These are phyloP conservation scores for Botryotinia calthae DNA, from an alignment of 2,329 filamentous ascomycete genomes.

Conservation along the genomic window DNA sequence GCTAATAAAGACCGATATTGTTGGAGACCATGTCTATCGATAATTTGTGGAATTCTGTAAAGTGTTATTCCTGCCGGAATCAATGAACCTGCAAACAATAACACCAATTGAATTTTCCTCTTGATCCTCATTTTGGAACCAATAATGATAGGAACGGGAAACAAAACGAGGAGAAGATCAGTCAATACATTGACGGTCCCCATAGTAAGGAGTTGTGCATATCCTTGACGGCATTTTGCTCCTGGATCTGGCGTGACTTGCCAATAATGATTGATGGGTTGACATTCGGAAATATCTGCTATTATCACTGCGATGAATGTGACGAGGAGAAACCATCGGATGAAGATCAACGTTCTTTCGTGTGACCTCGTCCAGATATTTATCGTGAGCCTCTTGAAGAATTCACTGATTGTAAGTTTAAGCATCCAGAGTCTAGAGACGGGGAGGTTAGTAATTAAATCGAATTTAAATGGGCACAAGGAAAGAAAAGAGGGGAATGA, in stretches of 20 bases:
- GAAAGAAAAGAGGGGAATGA: not conserved
- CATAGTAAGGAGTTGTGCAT: constrained; percentile 84
- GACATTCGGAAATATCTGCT: constrained; percentile 80
- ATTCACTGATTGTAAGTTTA: constrained; percentile 87
- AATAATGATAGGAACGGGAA: constrained; percentile 86
- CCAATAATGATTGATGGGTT: constrained; percentile 71
- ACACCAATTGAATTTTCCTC: constrained; percentile 74
- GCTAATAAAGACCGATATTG: constrained; percentile 86
- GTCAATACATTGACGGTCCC: constrained; percentile 85
- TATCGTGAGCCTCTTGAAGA: constrained; percentile 80
- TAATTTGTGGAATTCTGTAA: constrained; percentile 77
- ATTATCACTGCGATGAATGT: constrained; percentile 81
- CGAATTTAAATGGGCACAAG: not conserved
- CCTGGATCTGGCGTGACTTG: constrained; percentile 84
- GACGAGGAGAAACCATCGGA: constrained; percentile 71
- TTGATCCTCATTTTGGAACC: constrained; percentile 71
- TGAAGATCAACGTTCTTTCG: constrained; percentile 65
- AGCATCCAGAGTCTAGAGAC: constrained; percentile 77
- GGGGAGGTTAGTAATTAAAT: not conserved
- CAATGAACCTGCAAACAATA: constrained; percentile 82
- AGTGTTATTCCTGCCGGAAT: constrained; percentile 75
- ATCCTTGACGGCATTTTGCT: constrained; percentile 79
- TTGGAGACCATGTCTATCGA: constrained; percentile 68
- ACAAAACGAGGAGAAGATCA: constrained; percentile 80
- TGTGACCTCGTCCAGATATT: constrained; percentile 79